phyloP scores from a whole-genome alignment of 768 basidiomycete species.

The Boletus tylopilopsis region DNA sequence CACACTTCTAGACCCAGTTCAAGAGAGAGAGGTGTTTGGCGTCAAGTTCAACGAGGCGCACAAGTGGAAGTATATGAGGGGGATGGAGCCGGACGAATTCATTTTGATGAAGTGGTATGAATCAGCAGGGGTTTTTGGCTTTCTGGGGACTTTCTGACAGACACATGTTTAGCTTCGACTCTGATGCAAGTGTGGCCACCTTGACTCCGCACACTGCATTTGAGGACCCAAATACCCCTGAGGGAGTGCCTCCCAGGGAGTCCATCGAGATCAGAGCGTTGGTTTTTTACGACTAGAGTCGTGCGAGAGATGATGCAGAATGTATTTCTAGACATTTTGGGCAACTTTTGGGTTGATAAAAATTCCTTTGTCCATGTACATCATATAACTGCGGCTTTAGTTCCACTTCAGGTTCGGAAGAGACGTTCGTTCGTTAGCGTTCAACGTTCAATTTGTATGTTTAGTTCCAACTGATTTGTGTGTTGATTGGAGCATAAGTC shows the following conservation, averaged over 20 bases:
- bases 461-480: too few relatives aligned
- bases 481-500: too few relatives aligned
- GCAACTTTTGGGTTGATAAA: too few relatives aligned
- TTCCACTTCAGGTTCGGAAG: too few relatives aligned
- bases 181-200: conserved; percentile 32
- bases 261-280: conserved; percentile 35
- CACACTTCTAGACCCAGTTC: conserved; percentile 38
- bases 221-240: conserved; percentile 31
- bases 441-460: too few relatives aligned
- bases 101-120: conserved; percentile 52
- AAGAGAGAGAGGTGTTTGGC: conserved; percentile 41
- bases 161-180: conserved; percentile 27
- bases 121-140: too few relatives aligned
- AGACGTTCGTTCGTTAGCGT: too few relatives aligned
- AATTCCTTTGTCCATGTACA: too few relatives aligned
- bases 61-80: conserved; percentile 44
- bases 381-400: too few relatives aligned
- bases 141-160: background rate
- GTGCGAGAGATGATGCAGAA: too few relatives aligned
- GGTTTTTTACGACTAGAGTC: conserved; percentile 35
- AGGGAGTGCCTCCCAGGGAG: conserved; percentile 28
- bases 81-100: conserved; percentile 41
- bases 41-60: conserved; percentile 39
- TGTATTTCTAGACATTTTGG: too few relatives aligned
- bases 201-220: conserved; percentile 35